Evolutionary conservation across 495 filamentous ascomycete species (phyloP), one percentile per base, ranked within the genome.

Genomic region (Penicillium cosmopolitanum): DNA sequence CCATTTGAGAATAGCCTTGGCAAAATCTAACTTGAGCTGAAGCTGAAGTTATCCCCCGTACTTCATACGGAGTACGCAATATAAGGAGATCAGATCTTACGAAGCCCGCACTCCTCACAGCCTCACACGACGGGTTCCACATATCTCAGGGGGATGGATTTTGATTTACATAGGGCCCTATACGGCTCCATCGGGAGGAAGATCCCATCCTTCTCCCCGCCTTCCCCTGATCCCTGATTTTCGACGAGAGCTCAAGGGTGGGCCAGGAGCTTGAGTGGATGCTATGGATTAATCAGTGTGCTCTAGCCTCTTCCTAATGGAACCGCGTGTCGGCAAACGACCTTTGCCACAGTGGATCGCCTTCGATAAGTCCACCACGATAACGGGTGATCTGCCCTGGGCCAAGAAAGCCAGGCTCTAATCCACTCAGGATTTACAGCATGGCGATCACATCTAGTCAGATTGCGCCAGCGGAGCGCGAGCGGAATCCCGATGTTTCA

Each of bases 321-420:
- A 6, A 48, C 15, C 42, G 16, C 42, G 42, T 13, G 42, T 10
- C 36, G 36, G 12, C 36, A 44, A 19, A 3, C 16, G 42, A 18
- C n/a, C 42, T 18, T 9, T 16, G 42, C 16, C 42, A n/a, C n/a
- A 18, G 42, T 48, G 46, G 46, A 48, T 48, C 46, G 16, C 42
- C 3, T 28, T 28, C 46, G 46, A 48, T 48, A 48, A 31, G 23
- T 48, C 21, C 46, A 48, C 46, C 46, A 28, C 46, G 46, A 48
- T 48, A 48, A 48, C 46, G 46, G 46, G 46, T 48, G 46, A 48
- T 48, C 46, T 48, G 7, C 46, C 6, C 46, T 25, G 10, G 44
- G 46, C 46, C 46, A 48, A 48, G 46, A 28, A 31, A n/a, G 21
- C 23, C 15, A n/a, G 19, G 46, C 21, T 28, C 19, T 21, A 48